phyloP scores from a whole-genome alignment of 768 basidiomycete species.

The Lenzites betulinus region DNA sequence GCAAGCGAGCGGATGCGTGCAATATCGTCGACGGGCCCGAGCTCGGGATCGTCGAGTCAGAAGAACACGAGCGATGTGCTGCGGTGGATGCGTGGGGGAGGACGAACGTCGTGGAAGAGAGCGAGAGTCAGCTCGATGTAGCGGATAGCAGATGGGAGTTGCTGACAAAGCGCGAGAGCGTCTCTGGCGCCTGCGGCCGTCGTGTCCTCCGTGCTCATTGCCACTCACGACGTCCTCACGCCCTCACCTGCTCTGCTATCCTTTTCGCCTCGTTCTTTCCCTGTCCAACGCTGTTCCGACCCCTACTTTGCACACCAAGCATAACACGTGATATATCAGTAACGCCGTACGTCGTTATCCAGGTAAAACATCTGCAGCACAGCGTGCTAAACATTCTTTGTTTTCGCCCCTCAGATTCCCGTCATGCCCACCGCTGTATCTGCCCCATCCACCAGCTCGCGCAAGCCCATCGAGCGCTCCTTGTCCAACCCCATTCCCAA shows the following conservation, averaged over 20 bases:
- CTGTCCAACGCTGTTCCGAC: not conserved
- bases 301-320: not conserved
- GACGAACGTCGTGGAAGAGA: too few species aligned
- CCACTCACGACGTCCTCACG: slow-evolving; percentile 20
- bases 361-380: slow-evolving; percentile 3
- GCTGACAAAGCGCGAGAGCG: slow-evolving; percentile 23
- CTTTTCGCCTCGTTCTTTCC: not conserved
- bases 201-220: slow-evolving; percentile 20
- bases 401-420: slow-evolving; percentile 3
- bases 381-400: not conserved
- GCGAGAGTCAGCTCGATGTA: slow-evolving; percentile 8
- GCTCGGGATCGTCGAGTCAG: not conserved
- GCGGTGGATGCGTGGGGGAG: not conserved
- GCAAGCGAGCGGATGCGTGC: not conserved
- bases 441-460: slow-evolving; percentile 10
- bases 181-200: slow-evolving; percentile 16
- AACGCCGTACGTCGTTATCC: slow-evolving; percentile 1
- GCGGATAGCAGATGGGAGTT: slow-evolving; percentile 9
- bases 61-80: not conserved
- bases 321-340: not conserved
- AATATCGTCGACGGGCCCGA: not conserved
- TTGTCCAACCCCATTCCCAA: slow-evolving; percentile 24
- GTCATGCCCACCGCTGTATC: slow-evolving; percentile 22
- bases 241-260: slow-evolving; percentile 4
- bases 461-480: slow-evolving; percentile 18